A percentile compares a stretch with the other conserved stretches of the same genome.
Evolutionary conservation across 768 basidiomycete species (phyloP).

Genomic region (Cystobasidium tubakii): DNA sequence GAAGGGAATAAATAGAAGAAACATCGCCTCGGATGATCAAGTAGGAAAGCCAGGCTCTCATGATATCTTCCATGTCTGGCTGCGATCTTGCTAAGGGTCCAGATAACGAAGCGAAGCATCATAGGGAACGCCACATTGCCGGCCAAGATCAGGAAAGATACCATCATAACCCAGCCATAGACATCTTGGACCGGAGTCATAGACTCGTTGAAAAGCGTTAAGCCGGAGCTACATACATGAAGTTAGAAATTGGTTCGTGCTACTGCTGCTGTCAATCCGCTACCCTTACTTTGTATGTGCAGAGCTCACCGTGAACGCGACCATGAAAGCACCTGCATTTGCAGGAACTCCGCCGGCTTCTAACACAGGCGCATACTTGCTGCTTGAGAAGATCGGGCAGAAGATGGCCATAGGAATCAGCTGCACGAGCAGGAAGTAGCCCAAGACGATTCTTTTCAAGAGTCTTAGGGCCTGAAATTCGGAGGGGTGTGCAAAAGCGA

Average conservation of each 20-base stretch:
- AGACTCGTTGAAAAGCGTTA: conserved; percentile 66
- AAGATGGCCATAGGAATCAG: conserved; percentile 65
- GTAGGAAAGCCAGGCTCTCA: conserved; percentile 80
- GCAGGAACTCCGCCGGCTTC: conserved; percentile 7
- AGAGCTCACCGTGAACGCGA: conserved; percentile 75
- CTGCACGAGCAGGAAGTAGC: conserved; percentile 68
- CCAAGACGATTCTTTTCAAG: conserved; percentile 41
- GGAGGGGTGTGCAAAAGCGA: background rate
- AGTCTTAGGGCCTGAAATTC: conserved; percentile 40
- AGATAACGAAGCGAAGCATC: conserved; percentile 69
- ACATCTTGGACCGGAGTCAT: conserved; percentile 77
- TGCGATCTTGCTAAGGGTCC: conserved; percentile 63
- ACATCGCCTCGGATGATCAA: conserved; percentile 78
- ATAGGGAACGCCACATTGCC: conserved; percentile 75
- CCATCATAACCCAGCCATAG: conserved; percentile 57
- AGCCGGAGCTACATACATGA: conserved; percentile 59
- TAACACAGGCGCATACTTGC: conserved; percentile 49
- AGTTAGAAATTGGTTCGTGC: too few relatives aligned
- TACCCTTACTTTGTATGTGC: conserved; percentile 57
- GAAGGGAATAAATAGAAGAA: conserved; percentile 42
- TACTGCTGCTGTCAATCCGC: too few relatives aligned
- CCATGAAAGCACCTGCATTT: conserved; percentile 73
- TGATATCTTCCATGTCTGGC: conserved; percentile 58
- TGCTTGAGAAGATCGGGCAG: conserved; percentile 64
- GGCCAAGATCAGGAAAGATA: conserved; percentile 66